These are phyloP conservation scores for Sclerotinia subarctica DNA, from an alignment of 2,329 filamentous ascomycete genomes.

Conservation along the genomic window DNA sequence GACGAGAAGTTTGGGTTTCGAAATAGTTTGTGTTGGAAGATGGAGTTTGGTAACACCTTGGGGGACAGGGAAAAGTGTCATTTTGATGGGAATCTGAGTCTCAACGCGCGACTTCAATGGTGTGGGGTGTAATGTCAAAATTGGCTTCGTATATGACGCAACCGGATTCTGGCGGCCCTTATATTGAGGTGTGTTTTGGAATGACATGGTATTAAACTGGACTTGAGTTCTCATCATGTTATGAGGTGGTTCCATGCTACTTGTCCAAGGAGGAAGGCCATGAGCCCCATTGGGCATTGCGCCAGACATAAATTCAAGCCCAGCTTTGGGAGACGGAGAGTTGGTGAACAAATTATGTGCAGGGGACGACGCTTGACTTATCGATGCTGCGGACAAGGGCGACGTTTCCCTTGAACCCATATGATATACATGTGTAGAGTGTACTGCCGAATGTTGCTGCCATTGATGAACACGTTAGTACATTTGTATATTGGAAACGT, in stretches of 20 bases:
- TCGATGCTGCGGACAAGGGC: slow-evolving; percentile 50
- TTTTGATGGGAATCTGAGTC: slow-evolving; percentile 87
- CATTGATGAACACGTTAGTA: slow-evolving; percentile 34
- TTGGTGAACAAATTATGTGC: slow-evolving; percentile 42
- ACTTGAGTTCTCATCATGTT: slow-evolving; percentile 25
- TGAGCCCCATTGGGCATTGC: slow-evolving; percentile 32
- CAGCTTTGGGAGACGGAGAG: slow-evolving; percentile 47
- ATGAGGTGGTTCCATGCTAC: slow-evolving; percentile 27
- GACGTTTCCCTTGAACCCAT: slow-evolving; percentile 53
- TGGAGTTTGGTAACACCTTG: slow-evolving; percentile 75
- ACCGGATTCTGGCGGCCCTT: slow-evolving; percentile 31
- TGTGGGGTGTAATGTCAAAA: slow-evolving; percentile 61
- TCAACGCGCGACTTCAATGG: slow-evolving; percentile 88
- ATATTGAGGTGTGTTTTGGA: slow-evolving; percentile 28
- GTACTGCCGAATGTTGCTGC: slow-evolving; percentile 52
- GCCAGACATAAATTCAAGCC: slow-evolving; percentile 42
- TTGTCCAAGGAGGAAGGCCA: slow-evolving; percentile 40
- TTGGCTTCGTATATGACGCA: slow-evolving; percentile 38
- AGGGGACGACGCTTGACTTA: slow-evolving; percentile 54
- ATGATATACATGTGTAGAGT: slow-evolving; percentile 50
- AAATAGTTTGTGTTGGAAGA: slow-evolving; percentile 85
- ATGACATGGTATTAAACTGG: slow-evolving; percentile 23
- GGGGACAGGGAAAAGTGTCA: slow-evolving; percentile 75
- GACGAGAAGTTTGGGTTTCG: slow-evolving; percentile 85
- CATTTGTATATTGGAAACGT: background rate